phyloP scores from a whole-genome alignment of 371 early-diverging fungal species.

The Encephalitozoon romaleae region DNA sequence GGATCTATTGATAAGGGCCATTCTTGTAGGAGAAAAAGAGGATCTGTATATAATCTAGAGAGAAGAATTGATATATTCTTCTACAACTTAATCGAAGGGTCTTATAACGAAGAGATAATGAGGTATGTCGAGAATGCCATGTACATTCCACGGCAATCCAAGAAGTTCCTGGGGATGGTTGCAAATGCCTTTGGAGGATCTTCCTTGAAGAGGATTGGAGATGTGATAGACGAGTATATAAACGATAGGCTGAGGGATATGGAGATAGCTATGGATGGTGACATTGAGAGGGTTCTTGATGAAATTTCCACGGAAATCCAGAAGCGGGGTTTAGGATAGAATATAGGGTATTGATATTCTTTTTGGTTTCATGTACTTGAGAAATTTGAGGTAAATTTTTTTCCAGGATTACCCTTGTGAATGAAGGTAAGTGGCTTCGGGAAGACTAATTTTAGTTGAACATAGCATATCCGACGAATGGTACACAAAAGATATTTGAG shows the following conservation, averaged over 20 bases:
- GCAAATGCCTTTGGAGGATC: background rate
- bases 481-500: constrained; percentile 90
- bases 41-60: background rate
- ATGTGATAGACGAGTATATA: background rate
- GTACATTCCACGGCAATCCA: background rate
- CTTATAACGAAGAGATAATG: background rate
- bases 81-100: constrained; percentile 13
- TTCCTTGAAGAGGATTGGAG: background rate
- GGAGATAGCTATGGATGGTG: background rate
- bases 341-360: background rate
- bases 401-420: background rate
- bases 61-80: constrained; percentile 10
- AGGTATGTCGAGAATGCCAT: background rate
- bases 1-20: constrained; percentile 14
- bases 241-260: background rate
- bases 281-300: background rate
- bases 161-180: background rate
- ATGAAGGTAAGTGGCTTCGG: constrained; percentile 4
- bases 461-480: constrained; percentile 94
- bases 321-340: background rate
- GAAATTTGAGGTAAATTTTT: background rate
- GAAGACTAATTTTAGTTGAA: constrained; percentile 67
- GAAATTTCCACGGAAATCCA: background rate
- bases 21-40: background rate
- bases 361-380: background rate